Base-by-base conservation (phyloP, 2,329 filamentous ascomycete species). In the Epichloe sylvatica region DNA sequence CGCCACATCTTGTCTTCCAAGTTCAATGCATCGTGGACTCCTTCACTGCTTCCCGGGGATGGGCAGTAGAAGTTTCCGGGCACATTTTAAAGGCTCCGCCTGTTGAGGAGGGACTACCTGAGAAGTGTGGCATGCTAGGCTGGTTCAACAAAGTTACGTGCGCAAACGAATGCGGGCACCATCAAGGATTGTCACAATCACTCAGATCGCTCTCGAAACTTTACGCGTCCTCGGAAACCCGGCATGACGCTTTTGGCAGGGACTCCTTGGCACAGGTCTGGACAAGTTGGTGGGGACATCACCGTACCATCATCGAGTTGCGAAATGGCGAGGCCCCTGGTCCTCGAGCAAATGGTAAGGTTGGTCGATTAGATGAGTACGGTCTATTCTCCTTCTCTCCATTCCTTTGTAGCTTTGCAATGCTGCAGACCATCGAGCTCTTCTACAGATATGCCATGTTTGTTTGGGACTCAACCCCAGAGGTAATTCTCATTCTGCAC, bases 1-100 rank as follows among this genome's bases (percentile, higher is more conserved):
- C 69, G 0, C 71, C 72, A 0, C 68, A 71, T 35, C 66, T 70
- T 52, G 68, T 76, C 1, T 74, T 77, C 51, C 66, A 75, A 37
- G 59, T 77, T 0, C 71, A 76, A 52, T 71, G 67, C 50, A 72
- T 76, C 35, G 65, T 75, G 12, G 73, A 76, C 51, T 70, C 72
- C 1, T 59, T 73, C 36, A 61, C 63, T 2, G 60, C 68, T 1
- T 73, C 66, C 12, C 66, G 65, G 0, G 71, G 72, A 3, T 76
- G 73, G 72, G 60, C 57, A 1, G 17, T 64, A 2, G 59, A 54
- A 45, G 45, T 46, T 8, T 6, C 5, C 3, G 35, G 36, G 8
- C 11, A 41, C 36, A 25, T 38, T 23, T 4, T 49, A 11, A 0
- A 19, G 5, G 12, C 17, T n/a, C 37, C 44, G 12, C 44, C 44